Evolutionary conservation across 192 early-diverging fungal species (phyloP), one percentile per base, ranked within the genome.

Genomic region (Endogone sp.): DNA sequence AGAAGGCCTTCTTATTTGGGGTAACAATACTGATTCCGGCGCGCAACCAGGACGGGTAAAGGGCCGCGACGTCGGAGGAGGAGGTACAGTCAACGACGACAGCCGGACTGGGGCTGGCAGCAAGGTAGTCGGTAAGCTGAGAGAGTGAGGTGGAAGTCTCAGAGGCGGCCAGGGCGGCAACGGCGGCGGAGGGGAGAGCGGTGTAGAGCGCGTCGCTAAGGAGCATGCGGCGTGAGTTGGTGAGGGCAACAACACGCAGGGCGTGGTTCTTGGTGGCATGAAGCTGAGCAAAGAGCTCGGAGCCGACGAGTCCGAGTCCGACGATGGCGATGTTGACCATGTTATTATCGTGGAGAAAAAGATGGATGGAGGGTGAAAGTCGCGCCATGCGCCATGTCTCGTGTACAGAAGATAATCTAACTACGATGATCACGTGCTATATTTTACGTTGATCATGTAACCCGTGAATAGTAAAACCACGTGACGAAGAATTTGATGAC

Each of bases 1-100:
- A 94, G 73, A 98, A 99, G 9, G 77, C 95, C 84, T 97, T 97
- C 82, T 99, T 99, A 91, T 99, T 99, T 54, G 97, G 97, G 2
- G 97, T 98, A 32, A 97, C 95, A 20, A 99, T 77, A 71, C 91
- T 89, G 56, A 97, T 75, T 26, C 96, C 95, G 64, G 71, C 75
- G 44, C 79, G 63, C 30, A 98, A 79, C 92, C 93, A 97, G 27
- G 72, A 62, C 29, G 96, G 95, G 78, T 99, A 99, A 63, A 79
- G 82, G 16, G 74, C 71, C 44, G 95, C 96, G 9, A 98, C 81
- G 8, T 77, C 64, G 63, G 93, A 89, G 76, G 85, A 88, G 16
- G 92, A 88, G n/a, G 95, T 97, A 80, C 94, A 96, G 76, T 98
- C 96, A 49, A 98, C 85, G 20, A 98, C 79, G 9, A 94, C 86